Conservation (phyloP, 75 land plant genomes). For the Adiantum capillusveneris region DNA sequence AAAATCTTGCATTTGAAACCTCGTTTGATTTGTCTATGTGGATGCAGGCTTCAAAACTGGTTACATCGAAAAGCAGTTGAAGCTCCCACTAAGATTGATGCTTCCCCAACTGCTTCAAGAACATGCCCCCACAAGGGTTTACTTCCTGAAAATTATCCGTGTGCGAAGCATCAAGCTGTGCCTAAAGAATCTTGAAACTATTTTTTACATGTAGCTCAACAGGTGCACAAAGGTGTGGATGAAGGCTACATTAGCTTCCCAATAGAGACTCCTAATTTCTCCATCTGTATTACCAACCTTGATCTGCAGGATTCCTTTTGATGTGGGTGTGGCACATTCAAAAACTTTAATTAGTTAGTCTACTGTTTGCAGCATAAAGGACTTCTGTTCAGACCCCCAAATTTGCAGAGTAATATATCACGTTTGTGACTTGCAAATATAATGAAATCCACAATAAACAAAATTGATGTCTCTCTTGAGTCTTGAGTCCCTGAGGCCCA, state of each 20-base stretch:
- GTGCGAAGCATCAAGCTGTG: constrained; percentile 75
- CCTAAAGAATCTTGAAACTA: constrained; percentile 78
- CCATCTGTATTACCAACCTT: too few relatives aligned
- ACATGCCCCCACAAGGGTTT: constrained; percentile 78
- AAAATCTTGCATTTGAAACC: neutral
- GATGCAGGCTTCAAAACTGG: constrained; percentile 79
- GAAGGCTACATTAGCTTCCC: constrained; percentile 51
- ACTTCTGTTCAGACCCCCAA: too few relatives aligned
- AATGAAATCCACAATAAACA: too few relatives aligned
- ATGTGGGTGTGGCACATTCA: too few relatives aligned
- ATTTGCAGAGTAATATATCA: too few relatives aligned
- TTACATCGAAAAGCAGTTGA: constrained; percentile 68
- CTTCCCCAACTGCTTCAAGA: constrained; percentile 80
- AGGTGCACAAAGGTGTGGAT: constrained; percentile 37
- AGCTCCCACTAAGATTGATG: constrained; percentile 77
- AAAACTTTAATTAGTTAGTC: too few relatives aligned
- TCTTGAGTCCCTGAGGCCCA: too few relatives aligned
- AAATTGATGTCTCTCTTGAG: too few relatives aligned
- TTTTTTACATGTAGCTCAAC: constrained; percentile 46
- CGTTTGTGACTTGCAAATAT: too few relatives aligned
- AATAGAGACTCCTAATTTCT: constrained; percentile 43
- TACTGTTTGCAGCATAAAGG: too few relatives aligned
- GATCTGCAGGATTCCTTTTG: too few relatives aligned
- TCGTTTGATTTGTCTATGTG: constrained; percentile 1
- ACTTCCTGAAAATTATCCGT: constrained; percentile 75